Conservation (phyloP, 352 stramenopile species). For the Phytophthora citricola region DNA sequence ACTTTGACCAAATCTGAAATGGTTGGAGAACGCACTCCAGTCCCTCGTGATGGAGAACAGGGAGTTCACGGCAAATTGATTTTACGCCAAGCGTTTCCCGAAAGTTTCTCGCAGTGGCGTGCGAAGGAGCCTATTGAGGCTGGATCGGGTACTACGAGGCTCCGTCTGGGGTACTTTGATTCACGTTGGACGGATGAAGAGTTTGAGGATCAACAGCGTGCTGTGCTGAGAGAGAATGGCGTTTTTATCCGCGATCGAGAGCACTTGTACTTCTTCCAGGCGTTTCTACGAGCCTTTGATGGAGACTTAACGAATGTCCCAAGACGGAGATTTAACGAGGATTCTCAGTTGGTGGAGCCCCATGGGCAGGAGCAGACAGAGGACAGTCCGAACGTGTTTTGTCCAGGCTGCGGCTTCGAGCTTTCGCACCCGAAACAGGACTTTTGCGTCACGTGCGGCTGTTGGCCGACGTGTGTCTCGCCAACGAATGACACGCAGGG, state of each 20-base stretch:
- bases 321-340: conserved; percentile 29
- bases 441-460: conserved; percentile 70
- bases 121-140: conserved; percentile 90
- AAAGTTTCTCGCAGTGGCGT: conserved; percentile 86
- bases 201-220: conserved; percentile 45
- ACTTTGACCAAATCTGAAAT: conserved; percentile 62
- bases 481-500: conserved; percentile 61
- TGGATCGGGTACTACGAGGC: conserved; percentile 73
- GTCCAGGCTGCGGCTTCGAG: conserved; percentile 53
- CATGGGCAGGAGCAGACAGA: conserved; percentile 45
- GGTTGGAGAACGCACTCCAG: conserved; percentile 67
- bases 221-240: conserved; percentile 41
- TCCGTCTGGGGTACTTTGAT: conserved; percentile 75
- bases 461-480: conserved; percentile 66
- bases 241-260: conserved; percentile 75
- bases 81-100: conserved; percentile 85
- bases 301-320: conserved; percentile 56
- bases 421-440: conserved; percentile 51
- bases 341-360: conserved; percentile 38
- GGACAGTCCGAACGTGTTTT: conserved; percentile 57
- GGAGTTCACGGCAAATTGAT: conserved; percentile 80
- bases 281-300: conserved; percentile 63
- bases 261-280: conserved; percentile 75
- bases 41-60: conserved; percentile 54
- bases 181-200: conserved; percentile 41